Base-by-base conservation (phyloP, 768 basidiomycete genomes). In the Lentinula lateritia region DNA sequence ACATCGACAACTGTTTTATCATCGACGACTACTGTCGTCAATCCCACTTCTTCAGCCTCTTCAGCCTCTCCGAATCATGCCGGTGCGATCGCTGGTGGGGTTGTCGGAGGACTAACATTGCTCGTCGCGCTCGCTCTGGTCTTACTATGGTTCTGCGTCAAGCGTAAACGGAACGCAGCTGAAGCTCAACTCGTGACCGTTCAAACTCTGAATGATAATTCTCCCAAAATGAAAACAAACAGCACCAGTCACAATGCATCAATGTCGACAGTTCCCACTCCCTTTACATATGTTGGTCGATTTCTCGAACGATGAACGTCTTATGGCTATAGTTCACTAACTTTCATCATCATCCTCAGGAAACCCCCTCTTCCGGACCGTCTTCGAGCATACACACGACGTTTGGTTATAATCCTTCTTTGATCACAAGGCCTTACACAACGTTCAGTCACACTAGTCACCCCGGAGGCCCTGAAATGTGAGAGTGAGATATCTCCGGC, bases 71-170 rank as follows among this genome's bases (percentile, higher is more conserved):
- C 58, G 36, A 45, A 45, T 16, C 73, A 83, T 64, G 77, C 82
- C 2, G 86, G 85, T 2, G 83, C 83, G 18, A 87, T 89, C 39
- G 82, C 83, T 6, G 87, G 87, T 20, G 86, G 86, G 18, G 80
- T 81, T 7, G 75, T 86, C 1, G 85, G 82, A 5, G 84, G 79
- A 20, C 58, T 88, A 3, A 76, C 81, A 12, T 74, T 72, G 28
- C 53, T 82, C 16, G 79, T 75, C 10, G 59, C 75, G 45, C 68
- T 81, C 10, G 75, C 62, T 15, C 74, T 79, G 10, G 63, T 66
- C 6, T 46, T 71, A 6, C 66, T 78, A 57, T 86, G 80, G 76
- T 75, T 79, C 64, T 63, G 72, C 35, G 67, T 68, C 36, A 73
- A 61, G 42, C 73, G 64, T 9, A 48, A 12, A 48, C 46, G 46